A percentile compares a stretch with the other conserved stretches of the same genome.
Conservation (phyloP, 2,329 filamentous ascomycete species). For the Fusarium bactridioides region DNA sequence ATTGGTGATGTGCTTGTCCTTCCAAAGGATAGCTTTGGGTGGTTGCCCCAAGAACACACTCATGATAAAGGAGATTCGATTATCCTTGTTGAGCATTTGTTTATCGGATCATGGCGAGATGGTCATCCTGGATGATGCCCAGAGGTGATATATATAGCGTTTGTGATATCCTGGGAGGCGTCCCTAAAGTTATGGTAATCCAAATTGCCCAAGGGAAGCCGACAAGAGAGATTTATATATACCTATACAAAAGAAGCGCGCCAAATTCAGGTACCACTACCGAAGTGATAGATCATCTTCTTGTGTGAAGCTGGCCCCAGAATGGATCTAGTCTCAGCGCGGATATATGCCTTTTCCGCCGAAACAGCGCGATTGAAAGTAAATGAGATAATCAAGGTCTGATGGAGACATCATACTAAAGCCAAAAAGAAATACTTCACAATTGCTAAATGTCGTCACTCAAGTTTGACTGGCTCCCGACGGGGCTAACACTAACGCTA, state of each 20-base stretch:
- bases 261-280: not conserved
- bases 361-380: not conserved
- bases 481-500: constrained; percentile 5
- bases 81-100: constrained; percentile 33
- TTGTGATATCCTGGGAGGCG: not conserved
- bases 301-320: not conserved
- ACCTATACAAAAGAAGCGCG: not conserved
- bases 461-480: not conserved
- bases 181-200: not conserved
- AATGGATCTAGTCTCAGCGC: not conserved
- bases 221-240: not conserved
- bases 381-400: not conserved
- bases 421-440: not conserved
- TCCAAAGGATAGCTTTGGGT: constrained; percentile 42
- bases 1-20: constrained; percentile 46
- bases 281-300: not conserved
- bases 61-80: constrained; percentile 25
- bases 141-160: not conserved
- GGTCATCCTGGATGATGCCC: constrained; percentile 16
- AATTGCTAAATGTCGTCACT: not conserved
- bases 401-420: not conserved
- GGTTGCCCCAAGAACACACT: constrained; percentile 29
- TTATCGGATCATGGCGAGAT: constrained; percentile 32
- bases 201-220: not conserved
- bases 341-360: not conserved